Percentiles rank a stretch among this genome's conserved stretches.
Conservation (phyloP, 2,329 filamentous ascomycete species). For the Botrytis paeoniae region DNA sequence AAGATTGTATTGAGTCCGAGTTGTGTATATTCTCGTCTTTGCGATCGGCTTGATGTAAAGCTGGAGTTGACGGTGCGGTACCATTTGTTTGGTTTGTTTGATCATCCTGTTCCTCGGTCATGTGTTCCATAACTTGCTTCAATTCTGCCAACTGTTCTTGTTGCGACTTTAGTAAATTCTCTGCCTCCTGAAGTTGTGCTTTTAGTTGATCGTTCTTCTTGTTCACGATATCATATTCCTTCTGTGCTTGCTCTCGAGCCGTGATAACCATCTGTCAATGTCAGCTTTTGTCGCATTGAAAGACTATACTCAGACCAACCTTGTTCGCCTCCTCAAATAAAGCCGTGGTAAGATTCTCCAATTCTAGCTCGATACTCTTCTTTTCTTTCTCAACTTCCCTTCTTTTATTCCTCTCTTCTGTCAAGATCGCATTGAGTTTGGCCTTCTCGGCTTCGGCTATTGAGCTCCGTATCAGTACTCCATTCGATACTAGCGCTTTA, state of each 20-base stretch:
- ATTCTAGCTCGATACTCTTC: constrained; percentile 84
- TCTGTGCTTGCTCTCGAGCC: constrained; percentile 84
- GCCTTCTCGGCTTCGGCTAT: constrained; percentile 71
- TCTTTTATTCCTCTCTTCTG: constrained; percentile 65
- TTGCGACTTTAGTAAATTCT: constrained; percentile 80
- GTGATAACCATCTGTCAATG: constrained; percentile 89
- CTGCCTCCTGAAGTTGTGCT: constrained; percentile 81
- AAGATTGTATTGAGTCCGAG: constrained; percentile 33
- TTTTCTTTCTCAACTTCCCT: constrained; percentile 71
- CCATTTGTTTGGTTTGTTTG: constrained; percentile 62
- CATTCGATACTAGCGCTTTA: constrained; percentile 65
- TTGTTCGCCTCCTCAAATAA: constrained; percentile 98
- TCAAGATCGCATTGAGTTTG: constrained; percentile 54
- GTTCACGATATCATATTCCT: constrained; percentile 75
- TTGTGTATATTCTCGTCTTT: constrained; percentile 46
- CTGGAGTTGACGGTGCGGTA: constrained; percentile 75
- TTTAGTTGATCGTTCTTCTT: constrained; percentile 86
- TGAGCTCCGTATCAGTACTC: constrained; percentile 72
- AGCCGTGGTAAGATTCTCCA: constrained; percentile 85
- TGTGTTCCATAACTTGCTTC: constrained; percentile 87
- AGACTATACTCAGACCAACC: constrained; percentile 41
- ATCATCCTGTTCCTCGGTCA: constrained; percentile 72
- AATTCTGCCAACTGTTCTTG: constrained; percentile 91
- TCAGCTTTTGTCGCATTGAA: constrained; percentile 46
- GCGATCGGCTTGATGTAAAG: constrained; percentile 65